These are phyloP conservation scores for Fusarium graminum DNA, from an alignment of 2,329 filamentous ascomycete genomes.

Conservation along the genomic window DNA sequence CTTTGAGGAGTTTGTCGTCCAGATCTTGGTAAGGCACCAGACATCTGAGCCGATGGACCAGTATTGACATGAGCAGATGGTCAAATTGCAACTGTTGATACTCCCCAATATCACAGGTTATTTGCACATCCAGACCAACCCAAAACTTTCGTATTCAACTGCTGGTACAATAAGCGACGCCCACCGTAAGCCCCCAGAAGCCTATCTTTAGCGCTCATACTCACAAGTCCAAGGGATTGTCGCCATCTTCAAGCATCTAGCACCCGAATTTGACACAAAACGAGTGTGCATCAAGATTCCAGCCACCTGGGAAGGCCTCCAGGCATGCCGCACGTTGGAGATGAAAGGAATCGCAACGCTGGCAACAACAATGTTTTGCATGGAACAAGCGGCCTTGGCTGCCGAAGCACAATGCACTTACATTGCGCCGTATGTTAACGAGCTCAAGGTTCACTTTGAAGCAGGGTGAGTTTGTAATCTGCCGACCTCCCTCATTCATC, in stretches of 20 bases:
- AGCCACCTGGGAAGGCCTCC: slow-evolving; percentile 72
- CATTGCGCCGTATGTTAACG: slow-evolving; percentile 75
- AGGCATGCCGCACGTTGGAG: slow-evolving; percentile 69
- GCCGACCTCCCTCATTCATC: not conserved
- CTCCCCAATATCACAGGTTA: slow-evolving; percentile 63
- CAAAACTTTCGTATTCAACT: slow-evolving; percentile 65
- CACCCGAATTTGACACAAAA: slow-evolving; percentile 55
- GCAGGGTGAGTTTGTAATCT: slow-evolving; percentile 53
- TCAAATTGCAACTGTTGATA: slow-evolving; percentile 66
- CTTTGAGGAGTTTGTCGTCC: slow-evolving; percentile 65
- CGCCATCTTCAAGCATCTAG: slow-evolving; percentile 43
- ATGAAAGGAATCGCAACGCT: slow-evolving; percentile 67
- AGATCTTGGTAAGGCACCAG: slow-evolving; percentile 61
- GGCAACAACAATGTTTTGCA: slow-evolving; percentile 73
- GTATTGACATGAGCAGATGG: slow-evolving; percentile 59
- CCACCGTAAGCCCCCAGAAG: slow-evolving; percentile 55
- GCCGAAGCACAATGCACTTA: slow-evolving; percentile 70
- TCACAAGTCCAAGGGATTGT: slow-evolving; percentile 59
- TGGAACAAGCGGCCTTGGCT: slow-evolving; percentile 71
- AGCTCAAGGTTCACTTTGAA: slow-evolving; percentile 73
- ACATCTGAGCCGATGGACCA: accelerated
- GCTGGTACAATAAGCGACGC: slow-evolving; percentile 64
- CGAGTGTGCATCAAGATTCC: slow-evolving; percentile 74
- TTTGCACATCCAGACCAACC: slow-evolving; percentile 72
- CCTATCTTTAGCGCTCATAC: accelerated